Percentiles rank a stretch among this genome's conserved stretches.
phyloP scores from a whole-genome alignment of 2,329 filamentous ascomycete species.

The Cercospora canescens region DNA sequence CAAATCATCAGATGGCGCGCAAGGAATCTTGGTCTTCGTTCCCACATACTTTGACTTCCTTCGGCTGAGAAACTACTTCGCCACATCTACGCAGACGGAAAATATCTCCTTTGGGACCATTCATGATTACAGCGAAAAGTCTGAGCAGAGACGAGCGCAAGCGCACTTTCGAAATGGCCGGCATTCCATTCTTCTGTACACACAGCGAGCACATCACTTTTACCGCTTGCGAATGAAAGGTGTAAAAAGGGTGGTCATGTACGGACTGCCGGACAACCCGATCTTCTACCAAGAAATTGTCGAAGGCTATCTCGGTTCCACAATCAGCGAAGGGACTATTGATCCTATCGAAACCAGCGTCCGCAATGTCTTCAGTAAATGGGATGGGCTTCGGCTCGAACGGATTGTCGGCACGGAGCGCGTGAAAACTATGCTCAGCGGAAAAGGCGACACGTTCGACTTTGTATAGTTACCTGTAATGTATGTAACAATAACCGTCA shows the following conservation, averaged over 20 bases:
- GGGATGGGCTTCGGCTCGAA: slow-evolving; percentile 87
- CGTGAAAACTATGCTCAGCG: slow-evolving; percentile 78
- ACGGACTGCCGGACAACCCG: slow-evolving; percentile 86
- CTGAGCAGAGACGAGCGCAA: slow-evolving; percentile 78
- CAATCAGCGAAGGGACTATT: slow-evolving; percentile 60
- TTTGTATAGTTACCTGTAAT: slow-evolving; percentile 63
- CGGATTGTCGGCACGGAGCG: slow-evolving; percentile 80
- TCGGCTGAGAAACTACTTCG: slow-evolving; percentile 87
- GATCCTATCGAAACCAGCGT: slow-evolving; percentile 51
- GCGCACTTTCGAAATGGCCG: slow-evolving; percentile 84
- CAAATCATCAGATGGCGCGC: slow-evolving; percentile 54
- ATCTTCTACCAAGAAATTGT: slow-evolving; percentile 76
- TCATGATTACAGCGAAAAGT: slow-evolving; percentile 80
- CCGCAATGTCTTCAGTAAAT: slow-evolving; percentile 74
- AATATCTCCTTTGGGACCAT: slow-evolving; percentile 75
- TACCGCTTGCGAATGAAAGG: slow-evolving; percentile 80
- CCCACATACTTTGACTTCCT: slow-evolving; percentile 95
- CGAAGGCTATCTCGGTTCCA: slow-evolving; percentile 61
- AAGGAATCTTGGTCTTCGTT: slow-evolving; percentile 82
- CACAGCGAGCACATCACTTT: slow-evolving; percentile 96
- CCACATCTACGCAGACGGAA: slow-evolving; percentile 61
- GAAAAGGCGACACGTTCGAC: slow-evolving; percentile 78
- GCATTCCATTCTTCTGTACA: slow-evolving; percentile 83
- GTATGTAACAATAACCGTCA: neutral
- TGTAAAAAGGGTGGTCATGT: slow-evolving; percentile 82